Base-by-base conservation (phyloP, 352 stramenopile genomes). In the Pythium pyrilobum region DNA sequence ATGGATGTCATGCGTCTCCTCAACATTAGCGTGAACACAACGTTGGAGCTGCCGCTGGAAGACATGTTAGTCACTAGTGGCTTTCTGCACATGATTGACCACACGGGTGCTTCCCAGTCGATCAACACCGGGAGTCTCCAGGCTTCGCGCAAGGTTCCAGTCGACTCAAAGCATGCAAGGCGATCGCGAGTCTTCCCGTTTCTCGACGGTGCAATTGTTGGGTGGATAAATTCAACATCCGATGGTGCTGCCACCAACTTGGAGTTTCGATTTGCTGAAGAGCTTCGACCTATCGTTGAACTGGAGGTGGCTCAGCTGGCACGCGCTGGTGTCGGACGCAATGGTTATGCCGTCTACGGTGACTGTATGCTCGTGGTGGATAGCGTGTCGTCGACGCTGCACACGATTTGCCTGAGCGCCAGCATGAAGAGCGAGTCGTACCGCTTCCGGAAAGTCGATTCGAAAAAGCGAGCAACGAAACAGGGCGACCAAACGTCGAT, bases 91-190 rank as follows among this genome's bases (percentile, higher is more conserved):
- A 51, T 74, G n/a, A 65, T 50, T 7, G 74, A 82, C 29, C 33
- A 24, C 4, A 56, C 55, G 8, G 62, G 66, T 5, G 55, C 52
- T 1, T 62, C 69, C 4, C 74, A 82, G 40, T 72, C 67, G 11
- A 50, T 85, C 6, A 80, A 78, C 38, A 21, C 72, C 13, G 60
- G 59, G 9, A 85, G 67, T 28, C 67, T 77, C 40, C 74, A 85
- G 46, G 70, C 64, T 10, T 85, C 74, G 52, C 61, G 23, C 58
- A 28, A 59, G 29, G 4, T 36, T 31, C 3, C 52, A 45, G 28
- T 24, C 25, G 7, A 66, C 60, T 6, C 18, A 69, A 3, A 69
- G 77, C 28, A 20, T 46, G 20, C 47, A 62, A n/a, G 62, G 33
- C 39, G 10, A 18, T 36, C 24, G 3, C 36, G 24, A 9, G 24